Evolutionary conservation across 768 basidiomycete species (phyloP), one percentile per base, ranked within the genome.

Genomic region (Xerocomellus intermedius): DNA sequence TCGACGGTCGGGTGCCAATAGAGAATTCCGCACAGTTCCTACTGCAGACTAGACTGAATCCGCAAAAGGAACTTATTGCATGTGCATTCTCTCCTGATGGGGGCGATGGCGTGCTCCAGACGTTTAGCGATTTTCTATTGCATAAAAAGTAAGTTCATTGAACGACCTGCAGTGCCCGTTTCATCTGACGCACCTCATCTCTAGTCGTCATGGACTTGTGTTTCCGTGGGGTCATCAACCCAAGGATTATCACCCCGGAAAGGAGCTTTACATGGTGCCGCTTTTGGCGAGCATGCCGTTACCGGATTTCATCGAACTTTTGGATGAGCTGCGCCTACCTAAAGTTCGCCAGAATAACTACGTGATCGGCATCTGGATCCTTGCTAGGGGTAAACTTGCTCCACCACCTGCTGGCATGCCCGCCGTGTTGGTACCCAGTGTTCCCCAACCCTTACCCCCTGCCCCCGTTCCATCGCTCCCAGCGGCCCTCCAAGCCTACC

Each of bases 201-300:
- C 58, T 69, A 94, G 91, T 48, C 91, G 91, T 21, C 90, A 94
- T 67, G 91, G 89, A 10, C 79, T 94, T 21, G 82, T 92, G 19
- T 92, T 93, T 59, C 91, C 91, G 9, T 94, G 91, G 91, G 88
- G 91, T 1, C 76, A 76, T 44, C 80, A 82, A 38, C 85, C 89
- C 9, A 85, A 87, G 59, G 86, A 91, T 12, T 73, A 82, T 63
- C 78, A 82, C 52, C 87, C 89, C 38, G 93, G 92, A 33, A 87
- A 89, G 52, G 94, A 96, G 67, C 73, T 95, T 35, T 96, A 96
- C 63, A 81, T 95, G 60, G 80, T 95, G 17, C 94, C 94, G 2
- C 72, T 96, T 16, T 74, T 79, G 21, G 77, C 87, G 22, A 77
- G 72, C 28, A 80, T 86, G 47, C 77, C 85, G 0, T 72, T 94